Evolutionary conservation across 768 basidiomycete genomes (phyloP), one percentile per base, ranked within the genome.

Genomic region (Mrakia hoshinonis): DNA sequence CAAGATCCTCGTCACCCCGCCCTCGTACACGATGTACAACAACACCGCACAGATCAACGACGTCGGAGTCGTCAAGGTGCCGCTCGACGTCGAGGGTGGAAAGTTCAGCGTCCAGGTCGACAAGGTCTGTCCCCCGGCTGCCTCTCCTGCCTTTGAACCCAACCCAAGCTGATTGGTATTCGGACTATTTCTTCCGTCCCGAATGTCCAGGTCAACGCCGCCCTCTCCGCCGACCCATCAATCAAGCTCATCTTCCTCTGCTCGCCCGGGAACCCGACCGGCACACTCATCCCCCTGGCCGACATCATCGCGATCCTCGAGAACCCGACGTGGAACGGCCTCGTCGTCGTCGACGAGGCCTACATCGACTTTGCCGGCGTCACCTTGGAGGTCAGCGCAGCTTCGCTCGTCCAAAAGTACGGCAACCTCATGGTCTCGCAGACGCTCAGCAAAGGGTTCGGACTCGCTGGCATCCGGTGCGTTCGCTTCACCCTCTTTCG

Each of bases 21-120:
- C 96, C 5, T 97, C 96, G 15, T 98, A 98, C 78, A 96, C 95
- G 22, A 99, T 98, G 95, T 97, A 98, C 80, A 79, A 84, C 15
- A 95, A 98, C 0, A 92, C 89, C 72, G 96, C 95, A 12, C 89
- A 96, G 76, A 87, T 97, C 58, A 99, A 99, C 78, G 96, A 99
- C 78, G 83, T 95, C 20, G 89, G 85, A 0, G 81, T 95, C 4
- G 85, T 92, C 55, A 87, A 88, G 76, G 86, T 90, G 24, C 86
- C 87, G 3, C 81, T 98, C 31, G 85, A 83, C 18, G 90, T 90
- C 2, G 90, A 92, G 77, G 89, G 86, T 0, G 92, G 91, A 0
- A 85, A 79, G 85, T 98, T 97, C 77, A 88, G 88, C 75, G 77
- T 92, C 13, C 88, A 88, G 75, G 77, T 92, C 13, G 87, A 89